These are phyloP conservation scores for Fagopyrum esculentum DNA, from an alignment of 148 eudicot species.

Conservation along the genomic window DNA sequence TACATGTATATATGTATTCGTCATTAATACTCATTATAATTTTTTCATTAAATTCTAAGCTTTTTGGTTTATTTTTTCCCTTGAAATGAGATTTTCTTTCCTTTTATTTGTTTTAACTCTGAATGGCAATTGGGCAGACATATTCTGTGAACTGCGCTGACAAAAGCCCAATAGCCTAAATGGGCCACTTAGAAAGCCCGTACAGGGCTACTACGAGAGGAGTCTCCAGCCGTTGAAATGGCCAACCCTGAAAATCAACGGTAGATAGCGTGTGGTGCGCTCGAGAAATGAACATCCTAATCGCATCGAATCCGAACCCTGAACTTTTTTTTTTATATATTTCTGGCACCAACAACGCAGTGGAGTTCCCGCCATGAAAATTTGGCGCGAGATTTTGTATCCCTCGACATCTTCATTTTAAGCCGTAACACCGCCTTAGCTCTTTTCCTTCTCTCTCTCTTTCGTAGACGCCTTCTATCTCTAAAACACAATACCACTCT, in stretches of 20 bases:
- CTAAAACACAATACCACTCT: neutral
- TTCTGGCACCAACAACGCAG: slow-evolving; percentile 1
- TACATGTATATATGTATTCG: too few relatives aligned
- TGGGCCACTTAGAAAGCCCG: neutral
- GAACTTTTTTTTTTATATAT: neutral
- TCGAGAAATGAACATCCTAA: neutral
- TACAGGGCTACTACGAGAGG: neutral
- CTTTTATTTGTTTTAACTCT: too few relatives aligned
- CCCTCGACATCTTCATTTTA: slow-evolving; percentile 3
- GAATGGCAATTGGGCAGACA: neutral
- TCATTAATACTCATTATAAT: too few relatives aligned
- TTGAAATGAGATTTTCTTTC: too few relatives aligned
- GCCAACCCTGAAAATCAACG: neutral
- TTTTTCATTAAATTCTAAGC: too few relatives aligned
- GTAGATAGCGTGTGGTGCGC: neutral
- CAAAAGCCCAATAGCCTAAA: neutral
- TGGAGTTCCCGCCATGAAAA: slow-evolving; percentile 2
- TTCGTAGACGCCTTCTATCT: neutral
- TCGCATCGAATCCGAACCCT: neutral
- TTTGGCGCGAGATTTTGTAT: slow-evolving; percentile 9
- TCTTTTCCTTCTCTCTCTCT: neutral
- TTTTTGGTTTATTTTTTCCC: too few relatives aligned
- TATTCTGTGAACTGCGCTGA: neutral
- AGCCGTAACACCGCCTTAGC: neutral
- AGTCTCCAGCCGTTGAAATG: neutral